Base-by-base conservation (phyloP, 1,284 basidiomycete species). In the Heterobasidion annosum region DNA sequence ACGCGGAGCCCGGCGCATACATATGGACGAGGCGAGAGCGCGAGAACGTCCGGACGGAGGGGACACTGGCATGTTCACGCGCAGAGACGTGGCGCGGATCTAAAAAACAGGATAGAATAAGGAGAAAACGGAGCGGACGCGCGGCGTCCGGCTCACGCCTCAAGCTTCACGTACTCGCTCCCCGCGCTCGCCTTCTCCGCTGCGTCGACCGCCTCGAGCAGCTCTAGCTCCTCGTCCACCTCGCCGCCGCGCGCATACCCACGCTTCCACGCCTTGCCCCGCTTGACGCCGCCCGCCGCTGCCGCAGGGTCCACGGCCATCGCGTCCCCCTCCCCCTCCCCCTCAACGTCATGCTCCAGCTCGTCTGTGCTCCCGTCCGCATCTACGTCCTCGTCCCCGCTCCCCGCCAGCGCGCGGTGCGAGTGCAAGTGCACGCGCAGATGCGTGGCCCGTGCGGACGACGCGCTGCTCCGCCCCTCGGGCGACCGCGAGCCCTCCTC, bases 161-260 rank as follows among this genome's bases (percentile, higher is more conserved):
- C 25, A 3, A 25, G 25, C 25, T 25, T 25, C 25, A 25, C 25
- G 25, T 48, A 19, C 65, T 66, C 51, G 65, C 25, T 25, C 25
- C 25, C 25, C 25, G 25, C 25, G 25, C 25, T 25, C 25, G 25
- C 25, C 25, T 25, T 67, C 62, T 70, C 69, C 3, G 68, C 67
- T 8, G 69, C 69, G 54, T 70, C 69, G 16, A 70, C 68, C 9
- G 69, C 69, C 57, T 67, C 68, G 35, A 71, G 60, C 57, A 70
- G 58, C 35, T 65, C 65, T 12, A 60, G 65, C 53, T 68, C 66
- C 9, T 55, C 59, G 32, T 57, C 60, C 12, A 63, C 65, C 8
- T 65, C 25, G 4, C 25, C 25, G 4, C 25, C 25, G 25, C 25
- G 25, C 25, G 25, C 25, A 4, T 25, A 25, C 25, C 25, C 25